Percentiles rank a stretch among this genome's conserved stretches.
These are phyloP conservation scores for Xylaria digitata DNA, from an alignment of 2,329 filamentous ascomycete genomes.

Conservation along the genomic window DNA sequence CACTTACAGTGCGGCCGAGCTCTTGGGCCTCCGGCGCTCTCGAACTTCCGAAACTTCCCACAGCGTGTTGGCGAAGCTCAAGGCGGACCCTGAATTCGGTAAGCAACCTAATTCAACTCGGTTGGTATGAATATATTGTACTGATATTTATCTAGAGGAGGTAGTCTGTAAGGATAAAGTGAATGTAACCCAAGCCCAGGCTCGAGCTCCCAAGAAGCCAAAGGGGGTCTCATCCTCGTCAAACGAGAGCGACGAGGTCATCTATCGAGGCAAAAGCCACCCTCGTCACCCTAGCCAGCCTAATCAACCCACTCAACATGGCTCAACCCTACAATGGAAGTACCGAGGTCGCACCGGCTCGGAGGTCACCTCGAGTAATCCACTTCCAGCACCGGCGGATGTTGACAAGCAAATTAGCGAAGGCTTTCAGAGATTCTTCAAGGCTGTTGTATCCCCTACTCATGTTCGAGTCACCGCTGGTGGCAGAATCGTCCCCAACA, in stretches of 20 bases:
- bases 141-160: slow-evolving; percentile 29
- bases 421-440: slow-evolving; percentile 75
- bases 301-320: slow-evolving; percentile 11
- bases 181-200: slow-evolving; percentile 38
- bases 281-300: slow-evolving; percentile 36
- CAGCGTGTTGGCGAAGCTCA: slow-evolving; percentile 38
- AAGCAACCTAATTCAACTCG: slow-evolving; percentile 37
- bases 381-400: slow-evolving; percentile 65
- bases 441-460: slow-evolving; percentile 74
- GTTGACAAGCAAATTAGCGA: slow-evolving; percentile 68
- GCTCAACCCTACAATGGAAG: slow-evolving; percentile 52
- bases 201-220: slow-evolving; percentile 44
- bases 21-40: slow-evolving; percentile 55
- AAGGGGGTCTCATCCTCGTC: slow-evolving; percentile 53
- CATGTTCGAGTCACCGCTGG: slow-evolving; percentile 75
- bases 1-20: slow-evolving; percentile 58
- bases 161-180: slow-evolving; percentile 48
- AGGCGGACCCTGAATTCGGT: slow-evolving; percentile 57
- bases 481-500: slow-evolving; percentile 74
- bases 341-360: slow-evolving; percentile 60
- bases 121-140: background rate
- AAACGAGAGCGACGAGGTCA: slow-evolving; percentile 52
- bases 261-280: slow-evolving; percentile 53
- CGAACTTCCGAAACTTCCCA: slow-evolving; percentile 20
- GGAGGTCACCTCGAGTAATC: slow-evolving; percentile 58